Conservation (phyloP, 148 eudicot species). For the Diospyros lotus region DNA sequence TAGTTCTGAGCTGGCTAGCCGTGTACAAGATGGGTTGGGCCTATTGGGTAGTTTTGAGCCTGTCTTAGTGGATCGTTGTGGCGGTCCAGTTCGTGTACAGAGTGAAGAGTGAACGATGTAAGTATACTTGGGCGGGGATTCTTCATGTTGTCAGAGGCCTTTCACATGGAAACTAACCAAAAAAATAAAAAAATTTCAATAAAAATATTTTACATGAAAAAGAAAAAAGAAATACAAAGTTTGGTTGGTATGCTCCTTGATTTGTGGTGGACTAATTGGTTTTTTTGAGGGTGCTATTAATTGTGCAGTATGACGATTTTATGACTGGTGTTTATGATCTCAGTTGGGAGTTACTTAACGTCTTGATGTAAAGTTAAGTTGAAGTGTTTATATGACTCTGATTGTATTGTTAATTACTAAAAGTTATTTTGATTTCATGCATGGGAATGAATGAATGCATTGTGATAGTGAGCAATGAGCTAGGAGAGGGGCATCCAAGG, state of each 20-base stretch:
- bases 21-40: conserved; percentile 38
- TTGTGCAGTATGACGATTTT: conserved; percentile 41
- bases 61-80: conserved; percentile 57
- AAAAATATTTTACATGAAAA: too few relatives aligned
- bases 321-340: conserved; percentile 53
- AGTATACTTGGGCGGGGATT: conserved; percentile 59
- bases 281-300: conserved; percentile 48
- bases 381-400: too few relatives aligned
- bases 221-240: too few relatives aligned
- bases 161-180: too few relatives aligned
- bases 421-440: not conserved
- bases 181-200: too few relatives aligned
- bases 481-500: conserved; percentile 52
- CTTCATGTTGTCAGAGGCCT: conserved; percentile 40
- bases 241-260: too few relatives aligned
- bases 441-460: conserved; percentile 10
- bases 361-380: conserved; percentile 30
- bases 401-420: too few relatives aligned
- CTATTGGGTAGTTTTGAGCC: conserved; percentile 45
- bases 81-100: conserved; percentile 46
- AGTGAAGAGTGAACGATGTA: conserved; percentile 26
- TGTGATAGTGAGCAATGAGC: conserved; percentile 65
- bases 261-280: too few relatives aligned
- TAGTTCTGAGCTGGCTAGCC: conserved; percentile 34
- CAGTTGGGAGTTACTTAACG: conserved; percentile 52